A percentile compares a stretch with the other conserved stretches of the same genome.
These are phyloP conservation scores for Arthrinium phaeospermum DNA, from an alignment of 2,329 filamentous ascomycete genomes.

Conservation along the genomic window DNA sequence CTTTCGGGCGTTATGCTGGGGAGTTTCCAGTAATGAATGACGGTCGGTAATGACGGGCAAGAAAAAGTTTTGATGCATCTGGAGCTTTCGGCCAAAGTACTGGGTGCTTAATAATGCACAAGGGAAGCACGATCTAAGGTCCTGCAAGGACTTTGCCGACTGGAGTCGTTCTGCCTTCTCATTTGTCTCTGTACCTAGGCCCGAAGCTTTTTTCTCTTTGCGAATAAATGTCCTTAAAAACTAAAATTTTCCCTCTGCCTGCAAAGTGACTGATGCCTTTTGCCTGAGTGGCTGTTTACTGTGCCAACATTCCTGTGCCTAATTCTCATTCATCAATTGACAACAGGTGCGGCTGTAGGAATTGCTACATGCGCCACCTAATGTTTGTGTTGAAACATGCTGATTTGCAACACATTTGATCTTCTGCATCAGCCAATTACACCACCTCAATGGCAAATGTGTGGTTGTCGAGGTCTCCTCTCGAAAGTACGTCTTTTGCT, in stretches of 20 bases:
- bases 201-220: constrained; percentile 35
- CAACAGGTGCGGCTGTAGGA: background rate
- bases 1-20: constrained; percentile 26
- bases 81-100: constrained; percentile 36
- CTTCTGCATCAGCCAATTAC: background rate
- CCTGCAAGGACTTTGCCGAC: constrained; percentile 33
- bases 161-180: constrained; percentile 34
- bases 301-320: background rate
- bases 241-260: background rate
- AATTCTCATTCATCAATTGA: background rate
- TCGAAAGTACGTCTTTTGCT: background rate
- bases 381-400: background rate
- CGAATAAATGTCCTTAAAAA: constrained; percentile 35
- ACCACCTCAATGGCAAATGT: background rate
- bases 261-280: background rate
- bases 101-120: constrained; percentile 38
- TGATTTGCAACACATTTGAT: no score
- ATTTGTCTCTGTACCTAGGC: constrained; percentile 39
- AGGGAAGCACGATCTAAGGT: constrained; percentile 35
- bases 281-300: background rate
- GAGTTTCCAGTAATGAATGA: constrained; percentile 29
- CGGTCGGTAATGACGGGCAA: constrained; percentile 27
- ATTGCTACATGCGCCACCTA: background rate
- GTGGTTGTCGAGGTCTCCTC: background rate
- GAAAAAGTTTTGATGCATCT: constrained; percentile 40